phyloP scores from a whole-genome alignment of 2,329 filamentous ascomycete genomes.

The Corynespora cassiicola region DNA sequence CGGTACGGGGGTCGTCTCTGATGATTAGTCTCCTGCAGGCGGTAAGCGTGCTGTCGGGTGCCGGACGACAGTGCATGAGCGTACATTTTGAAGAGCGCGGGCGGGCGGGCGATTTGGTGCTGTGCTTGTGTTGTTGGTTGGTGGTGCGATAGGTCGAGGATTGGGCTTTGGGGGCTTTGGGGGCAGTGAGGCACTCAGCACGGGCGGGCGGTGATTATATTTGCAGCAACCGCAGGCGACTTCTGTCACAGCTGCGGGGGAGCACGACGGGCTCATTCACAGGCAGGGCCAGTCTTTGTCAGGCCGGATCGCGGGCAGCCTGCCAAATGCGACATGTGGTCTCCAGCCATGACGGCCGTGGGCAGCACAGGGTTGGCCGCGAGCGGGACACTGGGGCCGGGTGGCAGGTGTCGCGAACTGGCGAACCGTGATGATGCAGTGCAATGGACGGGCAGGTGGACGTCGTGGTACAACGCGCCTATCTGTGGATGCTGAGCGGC shows the following conservation, averaged over 20 bases:
- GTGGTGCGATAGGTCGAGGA: conserved; percentile 11
- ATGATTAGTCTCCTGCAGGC: conserved; percentile 79
- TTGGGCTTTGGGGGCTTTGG: conserved; percentile 3
- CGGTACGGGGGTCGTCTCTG: conserved; percentile 71
- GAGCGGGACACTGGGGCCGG: too few species aligned
- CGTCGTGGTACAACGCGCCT: conserved; percentile 39
- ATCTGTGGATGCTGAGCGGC: conserved; percentile 22
- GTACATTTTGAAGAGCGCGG: conserved; percentile 41
- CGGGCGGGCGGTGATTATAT: conserved; percentile 17
- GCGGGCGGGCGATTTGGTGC: too few species aligned
- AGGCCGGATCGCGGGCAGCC: conserved; percentile 24
- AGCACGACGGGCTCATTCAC: conserved; percentile 19
- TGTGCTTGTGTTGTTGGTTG: conserved; percentile 3
- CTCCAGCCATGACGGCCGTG: conserved; percentile 12
- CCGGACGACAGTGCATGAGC: conserved; percentile 28
- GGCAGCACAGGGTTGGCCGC: conserved; percentile 14
- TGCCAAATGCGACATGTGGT: conserved; percentile 20
- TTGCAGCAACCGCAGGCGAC: conserved; percentile 14
- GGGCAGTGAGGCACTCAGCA: conserved; percentile 7
- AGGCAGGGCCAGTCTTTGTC: conserved; percentile 30
- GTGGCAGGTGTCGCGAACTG: conserved; percentile 23
- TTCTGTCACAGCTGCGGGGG: conserved; percentile 28
- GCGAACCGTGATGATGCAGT: conserved; percentile 29
- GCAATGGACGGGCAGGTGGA: conserved; percentile 33
- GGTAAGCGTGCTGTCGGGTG: conserved; percentile 32